Evolutionary conservation across 352 stramenopile genomes (phyloP), one percentile per base, ranked within the genome.

Genomic region (Hyaloperonospora arabidopsidis): DNA sequence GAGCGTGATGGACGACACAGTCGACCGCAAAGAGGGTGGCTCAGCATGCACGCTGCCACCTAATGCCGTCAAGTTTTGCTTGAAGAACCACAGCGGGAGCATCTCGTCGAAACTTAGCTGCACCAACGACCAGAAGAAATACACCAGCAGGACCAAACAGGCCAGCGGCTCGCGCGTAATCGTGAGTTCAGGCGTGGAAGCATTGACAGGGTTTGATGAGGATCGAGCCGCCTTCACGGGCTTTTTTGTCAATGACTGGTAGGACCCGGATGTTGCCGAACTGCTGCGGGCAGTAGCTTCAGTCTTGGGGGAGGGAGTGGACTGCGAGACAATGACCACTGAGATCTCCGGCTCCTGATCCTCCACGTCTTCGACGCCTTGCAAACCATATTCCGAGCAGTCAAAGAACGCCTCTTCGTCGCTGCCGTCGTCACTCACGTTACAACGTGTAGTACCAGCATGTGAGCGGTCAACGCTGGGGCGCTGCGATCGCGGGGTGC

Each of bases 331-430:
- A 12, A 87, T 65, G 34, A 88, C 73, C n/a, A 87, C 82, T 12
- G 79, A 86, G 23, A 87, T 79, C 17, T 77, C 70, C 1, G 79
- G 70, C 17, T 81, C 68, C 25, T 86, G 73, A 15, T 64, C 56
- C 38, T 87, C 73, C 18, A 81, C 36, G 21, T 89, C 76, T 19
- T 74, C 58, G 13, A 74, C 61, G 40, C 78, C 72, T 52, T 87
- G 81, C 14, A 91, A 61, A n/a, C 81, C 81, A 48, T 89, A 91
- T 53, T 89, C 81, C 12, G 69, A 76, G 48, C 68, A 86, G 41
- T 91, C 81, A 41, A 91, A 91, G 39, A 91, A 89, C 6, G 80
- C 80, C 51, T 90, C 80, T 68, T 90, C 80, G 28, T 90, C 80
- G 23, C 80, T 90, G 0, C 66, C 73, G 2, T 81, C 76, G 18